Evolutionary conservation across 2,329 filamentous ascomycete species (phyloP), one percentile per base, ranked within the genome.

Genomic region (Dryadomyces quercivorus): DNA sequence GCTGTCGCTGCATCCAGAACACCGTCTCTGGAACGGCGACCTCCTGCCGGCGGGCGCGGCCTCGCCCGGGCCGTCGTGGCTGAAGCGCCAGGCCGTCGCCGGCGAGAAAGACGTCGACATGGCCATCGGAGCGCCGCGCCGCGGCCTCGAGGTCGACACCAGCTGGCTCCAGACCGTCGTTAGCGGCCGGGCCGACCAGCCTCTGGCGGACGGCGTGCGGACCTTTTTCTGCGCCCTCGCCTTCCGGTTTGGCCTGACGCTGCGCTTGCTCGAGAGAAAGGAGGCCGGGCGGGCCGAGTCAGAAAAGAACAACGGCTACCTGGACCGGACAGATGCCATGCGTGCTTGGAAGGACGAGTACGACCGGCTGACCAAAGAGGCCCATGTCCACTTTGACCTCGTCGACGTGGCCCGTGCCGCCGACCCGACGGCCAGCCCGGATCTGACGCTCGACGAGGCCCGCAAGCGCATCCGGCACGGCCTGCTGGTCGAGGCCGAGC

Each of bases 401-500:
- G 46, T 56, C 7, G 64, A 67, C 36, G 61, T 73, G 16, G 59
- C 72, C 13, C 55, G 58, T 8, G 61, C 62, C 26, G 66, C 65
- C 16, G 65, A 71, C 20, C 65, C 68, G 1, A 56, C 36, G 50
- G 52, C 20, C 42, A 44, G n/a, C 8, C 6, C 42, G 5, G 18
- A 42, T 8, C 45, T 60, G 48, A 58, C 55, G 1, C 55, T 59
- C 1, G 50, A 57, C 1, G 46, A 59, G 3, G 61, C 65, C 8
- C 62, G 63, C 45, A 51, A 60, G 1, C 43, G 67, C 1, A 63
- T 76, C 44, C 66, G 71, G 40, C 62, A 64, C 47, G 65, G 64
- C 0, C 64, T 78, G 47, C 65, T 77, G 20, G 62, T 68, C 3
- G 75, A 79, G 64, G 65, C 69, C 21, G 65, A 69, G 44, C 62